Evolutionary conservation across 2,329 filamentous ascomycete genomes (phyloP), one percentile per base, ranked within the genome.

Genomic region (Colletotrichum sp.): DNA sequence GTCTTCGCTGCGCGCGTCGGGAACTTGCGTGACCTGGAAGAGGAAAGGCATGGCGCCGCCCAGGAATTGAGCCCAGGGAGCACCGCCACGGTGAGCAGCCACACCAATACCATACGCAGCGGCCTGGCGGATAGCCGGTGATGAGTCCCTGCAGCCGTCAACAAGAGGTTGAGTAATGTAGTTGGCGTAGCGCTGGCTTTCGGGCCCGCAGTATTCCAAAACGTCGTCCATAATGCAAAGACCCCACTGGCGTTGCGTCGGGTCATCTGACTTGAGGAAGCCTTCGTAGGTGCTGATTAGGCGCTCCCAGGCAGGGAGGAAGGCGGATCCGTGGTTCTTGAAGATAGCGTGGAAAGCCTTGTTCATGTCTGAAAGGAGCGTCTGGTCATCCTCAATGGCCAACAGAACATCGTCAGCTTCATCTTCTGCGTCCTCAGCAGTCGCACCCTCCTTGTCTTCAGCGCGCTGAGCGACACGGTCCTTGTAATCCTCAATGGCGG

Each of bases 261-360:
- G 91, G 83, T 99, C 97, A 5, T 86, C 81, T 73, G 94, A 97
- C 57, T 91, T 91, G 78, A 98, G 93, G 84, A 99, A 99, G 36
- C 90, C 90, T 80, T 96, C 93, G 84, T 99, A 99, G 72, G 95
- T 98, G 13, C 90, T 88, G 84, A 98, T 92, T 28, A 99, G 90
- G 69, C 92, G 92, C 83, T 98, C 94, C 96, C 96, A 99, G 57
- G 95, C 89, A 7, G 93, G 94, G 70, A 99, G 90, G 89, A 99
- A 99, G 13, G 90, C 88, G 12, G 92, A 90, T 28, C 95, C 95
- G 83, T 98, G 96, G 87, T 98, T 96, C 89, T 99, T 99, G 90
- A 99, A 99, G 79, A 99, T 95, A 76, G 96, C 96, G 86, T 99
- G 97, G 91, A 98, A 99, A 1, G 97, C 96, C 89, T 99, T 99